Evolutionary conservation across 148 eudicot species (phyloP).

Genomic region (Oxyria digyna): DNA sequence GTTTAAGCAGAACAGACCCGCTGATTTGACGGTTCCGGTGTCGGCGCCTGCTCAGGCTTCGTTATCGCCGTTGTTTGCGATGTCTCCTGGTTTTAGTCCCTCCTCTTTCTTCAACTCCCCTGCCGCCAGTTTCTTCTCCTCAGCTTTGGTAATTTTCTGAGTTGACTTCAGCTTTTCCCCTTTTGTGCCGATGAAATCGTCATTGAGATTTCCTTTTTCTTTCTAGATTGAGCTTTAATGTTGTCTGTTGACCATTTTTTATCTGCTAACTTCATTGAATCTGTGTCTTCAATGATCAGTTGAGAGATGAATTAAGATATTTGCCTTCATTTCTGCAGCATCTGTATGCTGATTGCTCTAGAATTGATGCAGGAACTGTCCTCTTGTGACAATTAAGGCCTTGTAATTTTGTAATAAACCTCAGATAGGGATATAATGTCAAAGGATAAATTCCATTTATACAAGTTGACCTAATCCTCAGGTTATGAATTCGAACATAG

Average conservation of each 20-base stretch:
- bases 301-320: neutral
- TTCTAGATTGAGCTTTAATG: neutral
- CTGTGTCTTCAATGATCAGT: neutral
- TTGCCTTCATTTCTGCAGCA: neutral
- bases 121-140: conserved; percentile 51
- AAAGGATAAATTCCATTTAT: neutral
- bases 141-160: conserved; percentile 33
- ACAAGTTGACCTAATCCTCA: neutral
- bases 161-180: neutral
- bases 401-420: neutral
- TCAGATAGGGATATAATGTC: neutral
- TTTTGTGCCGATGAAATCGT: neutral
- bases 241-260: neutral
- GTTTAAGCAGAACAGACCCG: conserved; percentile 51
- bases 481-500: neutral
- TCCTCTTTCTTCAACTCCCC: conserved; percentile 65
- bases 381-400: neutral
- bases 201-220: neutral
- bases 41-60: conserved; percentile 8
- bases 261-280: neutral
- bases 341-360: neutral
- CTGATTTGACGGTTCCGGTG: conserved; percentile 36
- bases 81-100: conserved; percentile 78
- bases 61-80: conserved; percentile 35
- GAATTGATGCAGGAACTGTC: neutral